Evolutionary conservation across 2,329 filamentous ascomycete species (phyloP), one percentile per base, ranked within the genome.

Genomic region (Diaporthe sp.): DNA sequence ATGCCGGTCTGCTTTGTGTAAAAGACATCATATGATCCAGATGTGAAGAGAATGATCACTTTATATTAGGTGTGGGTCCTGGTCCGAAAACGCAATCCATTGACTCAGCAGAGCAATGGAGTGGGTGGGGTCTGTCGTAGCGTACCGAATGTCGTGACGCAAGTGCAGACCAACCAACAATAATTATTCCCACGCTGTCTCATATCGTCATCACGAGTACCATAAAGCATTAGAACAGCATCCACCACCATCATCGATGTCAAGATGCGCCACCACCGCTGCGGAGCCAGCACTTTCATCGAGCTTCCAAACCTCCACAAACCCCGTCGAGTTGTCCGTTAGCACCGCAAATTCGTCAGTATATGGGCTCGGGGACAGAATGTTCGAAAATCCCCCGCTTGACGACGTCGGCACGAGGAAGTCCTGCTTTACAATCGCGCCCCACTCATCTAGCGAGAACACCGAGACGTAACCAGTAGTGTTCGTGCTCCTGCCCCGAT

Each of bases 401-500:
- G 70, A 40, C 1, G 58, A 45, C 57, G 70, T 72, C 12, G 30
- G 13, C 15, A 28, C 8, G 45, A 66, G 12, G 3, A 72, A 66
- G 33, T 64, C n/a, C 45, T 72, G 70, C 35, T 30, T 38, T 3
- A 52, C n/a, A 22, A 72, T 42, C 6, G 47, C 70, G 33, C 70
- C 70, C 40, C 25, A n/a, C 3, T 61, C 57, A 10, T 45, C 57
- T 47, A 72, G 35, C 45, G 58, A 10, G 57, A 72, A 66, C 15
- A 60, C 58, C 2, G 54, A 52, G 35, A 66, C 33, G 25, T 40
- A 66, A 1, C 70, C 58, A 1, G 30, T 33, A 5, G 22, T 38
- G 17, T 50, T 30, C 1, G 47, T 8, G 35, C 30, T 25, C n/a
- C 74, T 74, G 4, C 78, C 79, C 19, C 79, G 74, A 50, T 79